phyloP scores from a whole-genome alignment of 257 asterid genomes.

The Plantago major region DNA sequence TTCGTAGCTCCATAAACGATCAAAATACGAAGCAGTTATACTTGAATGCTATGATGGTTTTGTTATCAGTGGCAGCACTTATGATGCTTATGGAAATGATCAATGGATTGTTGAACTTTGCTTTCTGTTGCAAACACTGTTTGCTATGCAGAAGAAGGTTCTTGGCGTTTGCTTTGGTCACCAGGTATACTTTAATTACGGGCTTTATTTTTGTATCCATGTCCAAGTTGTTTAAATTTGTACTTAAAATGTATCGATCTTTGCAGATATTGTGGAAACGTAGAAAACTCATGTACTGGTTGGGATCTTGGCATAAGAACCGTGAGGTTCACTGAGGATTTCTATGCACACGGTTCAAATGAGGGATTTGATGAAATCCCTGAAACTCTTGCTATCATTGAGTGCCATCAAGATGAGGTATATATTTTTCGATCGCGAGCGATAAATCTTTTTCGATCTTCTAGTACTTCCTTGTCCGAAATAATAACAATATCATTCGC shows the following conservation, averaged over 20 bases:
- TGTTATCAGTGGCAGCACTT: constrained; percentile 66
- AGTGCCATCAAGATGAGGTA: constrained; percentile 87
- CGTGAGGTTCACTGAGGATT: constrained; percentile 38
- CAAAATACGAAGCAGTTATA: too few relatives aligned
- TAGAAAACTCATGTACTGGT: constrained; percentile 48
- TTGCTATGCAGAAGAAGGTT: constrained; percentile 49
- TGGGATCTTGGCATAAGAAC: constrained; percentile 79
- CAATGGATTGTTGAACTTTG: constrained; percentile 50
- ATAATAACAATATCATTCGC: too few relatives aligned
- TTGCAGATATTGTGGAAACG: constrained; percentile 56
- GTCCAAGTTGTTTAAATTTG: background rate
- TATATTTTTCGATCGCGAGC: too few relatives aligned
- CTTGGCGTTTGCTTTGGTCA: constrained; percentile 72
- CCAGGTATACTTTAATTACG: constrained; percentile 30
- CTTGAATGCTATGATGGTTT: constrained; percentile 43
- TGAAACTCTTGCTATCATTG: constrained; percentile 41
- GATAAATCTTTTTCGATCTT: too few relatives aligned
- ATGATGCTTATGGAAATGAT: constrained; percentile 58
- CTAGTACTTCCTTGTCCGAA: too few relatives aligned
- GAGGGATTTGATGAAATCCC: constrained; percentile 45
- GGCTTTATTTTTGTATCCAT: background rate
- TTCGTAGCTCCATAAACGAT: too few relatives aligned
- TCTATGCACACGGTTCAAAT: constrained; percentile 26
- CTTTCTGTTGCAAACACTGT: constrained; percentile 36
- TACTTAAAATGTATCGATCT: background rate